Base-by-base conservation (phyloP, 495 filamentous ascomycete species). In the Stereocaulon alpinum region DNA sequence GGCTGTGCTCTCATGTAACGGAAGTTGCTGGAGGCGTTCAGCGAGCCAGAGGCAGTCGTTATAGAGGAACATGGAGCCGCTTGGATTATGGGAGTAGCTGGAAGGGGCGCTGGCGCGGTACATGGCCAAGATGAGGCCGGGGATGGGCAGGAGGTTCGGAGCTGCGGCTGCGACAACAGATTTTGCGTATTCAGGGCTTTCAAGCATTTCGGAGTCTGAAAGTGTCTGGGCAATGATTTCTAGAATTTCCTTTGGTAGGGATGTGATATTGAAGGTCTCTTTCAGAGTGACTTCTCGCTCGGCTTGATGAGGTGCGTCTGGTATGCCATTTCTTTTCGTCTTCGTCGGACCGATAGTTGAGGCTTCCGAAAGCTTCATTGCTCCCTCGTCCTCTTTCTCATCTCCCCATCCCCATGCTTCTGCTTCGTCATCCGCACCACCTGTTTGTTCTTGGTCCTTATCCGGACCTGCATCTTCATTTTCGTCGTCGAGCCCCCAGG, bases 21-120 rank as follows among this genome's bases (percentile, higher is more conserved):
- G 64, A 47, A 89, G 75, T 14, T 81, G 71, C n/a, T 76, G 73
- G n/a, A 97, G 79, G 37, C 79, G 75, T 56, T 87, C 83, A 0
- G 88, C 79, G 3, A 98, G 78, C 64, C 89, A 91, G 29, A 80
- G 74, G 51, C 87, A 82, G 68, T 99, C 93, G 65, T 99, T 97
- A 70, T 97, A 99, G 45, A 96, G 77, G 63, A 86, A 89, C 88
- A 96, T 93, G 65, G 87, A 88, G 5, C 89, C 89, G 29, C 84
- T 80, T 20, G 73, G 70, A 41, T 84, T 76, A 22, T 77, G 76
- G 0, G 77, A 70, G 71, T 99, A 99, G 68, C 88, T 89, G 11
- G 84, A 82, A 4, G 89, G 83, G 5, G 90, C 86, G 2, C 88
- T 83, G 14, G 93, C 91, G 51, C 94, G 86, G 72, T 91, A 97